These are phyloP conservation scores for Elsinoe ampelina DNA, from an alignment of 2,329 filamentous ascomycete species.

Conservation along the genomic window DNA sequence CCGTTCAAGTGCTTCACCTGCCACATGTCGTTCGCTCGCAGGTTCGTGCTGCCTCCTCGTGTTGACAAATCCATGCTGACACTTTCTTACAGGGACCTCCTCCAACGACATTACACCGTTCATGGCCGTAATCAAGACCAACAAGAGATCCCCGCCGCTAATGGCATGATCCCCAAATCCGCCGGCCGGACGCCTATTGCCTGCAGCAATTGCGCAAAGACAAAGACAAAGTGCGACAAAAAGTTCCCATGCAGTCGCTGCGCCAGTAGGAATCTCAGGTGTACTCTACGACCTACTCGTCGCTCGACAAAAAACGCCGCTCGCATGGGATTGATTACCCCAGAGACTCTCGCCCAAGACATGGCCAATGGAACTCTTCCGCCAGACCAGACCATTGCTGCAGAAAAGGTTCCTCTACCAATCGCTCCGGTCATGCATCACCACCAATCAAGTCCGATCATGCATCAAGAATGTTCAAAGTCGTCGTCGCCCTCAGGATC, in stretches of 20 bases:
- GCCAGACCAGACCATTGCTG: constrained; percentile 17
- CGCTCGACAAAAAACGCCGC: constrained; percentile 38
- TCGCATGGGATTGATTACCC: constrained; percentile 24
- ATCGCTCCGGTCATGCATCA: constrained; percentile 13
- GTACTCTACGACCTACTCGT: constrained; percentile 39
- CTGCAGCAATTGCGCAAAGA: constrained; percentile 46
- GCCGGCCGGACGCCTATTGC: constrained; percentile 44
- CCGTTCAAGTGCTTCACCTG: constrained; percentile 47
- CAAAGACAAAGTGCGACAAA: constrained; percentile 47
- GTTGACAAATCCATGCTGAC: constrained; percentile 14
- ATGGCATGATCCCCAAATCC: constrained; percentile 44
- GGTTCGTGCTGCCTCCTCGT: constrained; percentile 26
- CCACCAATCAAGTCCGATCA: constrained; percentile 9
- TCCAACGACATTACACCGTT: constrained; percentile 44
- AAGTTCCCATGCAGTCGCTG: constrained; percentile 46
- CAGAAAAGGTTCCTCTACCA: constrained; percentile 18
- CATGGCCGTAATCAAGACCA: constrained; percentile 43
- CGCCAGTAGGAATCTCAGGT: constrained; percentile 40
- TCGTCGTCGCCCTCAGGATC: not conserved
- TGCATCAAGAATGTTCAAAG: not conserved
- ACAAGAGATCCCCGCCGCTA: constrained; percentile 38
- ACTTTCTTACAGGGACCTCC: constrained; percentile 34
- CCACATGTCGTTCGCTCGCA: constrained; percentile 45
- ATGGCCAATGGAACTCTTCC: constrained; percentile 17
- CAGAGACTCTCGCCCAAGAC: constrained; percentile 18